A percentile compares a stretch with the other conserved stretches of the same genome.
Conservation (phyloP, 176 grass and related monocot genomes). For the Ensete ventricosum region DNA sequence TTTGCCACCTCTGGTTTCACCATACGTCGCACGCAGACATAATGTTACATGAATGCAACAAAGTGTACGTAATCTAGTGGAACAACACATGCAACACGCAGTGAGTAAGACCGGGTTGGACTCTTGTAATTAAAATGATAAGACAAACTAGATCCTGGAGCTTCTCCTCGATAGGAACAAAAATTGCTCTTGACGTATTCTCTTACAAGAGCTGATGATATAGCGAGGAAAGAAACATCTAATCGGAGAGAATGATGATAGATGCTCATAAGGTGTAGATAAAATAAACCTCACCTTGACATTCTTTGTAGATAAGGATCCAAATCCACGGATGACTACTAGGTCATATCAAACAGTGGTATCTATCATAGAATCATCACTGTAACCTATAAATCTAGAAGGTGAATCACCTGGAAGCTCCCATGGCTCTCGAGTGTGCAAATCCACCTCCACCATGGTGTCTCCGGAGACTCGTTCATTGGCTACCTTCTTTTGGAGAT, state of each 20-base stretch:
- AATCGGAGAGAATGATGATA: no score
- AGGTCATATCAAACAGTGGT: no score
- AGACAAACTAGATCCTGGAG: background rate
- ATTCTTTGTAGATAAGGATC: no score
- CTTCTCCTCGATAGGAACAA: background rate
- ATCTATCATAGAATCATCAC: no score
- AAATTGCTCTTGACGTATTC: background rate
- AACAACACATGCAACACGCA: background rate
- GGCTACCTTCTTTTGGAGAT: conserved; percentile 12
- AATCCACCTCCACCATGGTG: conserved; percentile 26
- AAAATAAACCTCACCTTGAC: no score
- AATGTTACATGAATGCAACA: background rate
- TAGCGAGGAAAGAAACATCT: background rate
- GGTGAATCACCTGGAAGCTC: conserved; percentile 14
- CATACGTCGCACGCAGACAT: background rate
- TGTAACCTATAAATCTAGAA: background rate
- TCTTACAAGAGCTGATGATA: background rate
- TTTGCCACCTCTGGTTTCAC: conserved; percentile 47
- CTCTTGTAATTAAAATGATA: background rate
- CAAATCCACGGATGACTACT: no score
- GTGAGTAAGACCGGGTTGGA: background rate
- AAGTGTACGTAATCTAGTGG: background rate
- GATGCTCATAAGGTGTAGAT: no score
- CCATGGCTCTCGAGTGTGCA: conserved; percentile 22
- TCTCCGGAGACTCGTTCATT: conserved; percentile 11